A percentile compares a stretch with the other conserved stretches of the same genome.
phyloP scores from a whole-genome alignment of 192 early-diverging fungal species.

The Dissophora ornata region DNA sequence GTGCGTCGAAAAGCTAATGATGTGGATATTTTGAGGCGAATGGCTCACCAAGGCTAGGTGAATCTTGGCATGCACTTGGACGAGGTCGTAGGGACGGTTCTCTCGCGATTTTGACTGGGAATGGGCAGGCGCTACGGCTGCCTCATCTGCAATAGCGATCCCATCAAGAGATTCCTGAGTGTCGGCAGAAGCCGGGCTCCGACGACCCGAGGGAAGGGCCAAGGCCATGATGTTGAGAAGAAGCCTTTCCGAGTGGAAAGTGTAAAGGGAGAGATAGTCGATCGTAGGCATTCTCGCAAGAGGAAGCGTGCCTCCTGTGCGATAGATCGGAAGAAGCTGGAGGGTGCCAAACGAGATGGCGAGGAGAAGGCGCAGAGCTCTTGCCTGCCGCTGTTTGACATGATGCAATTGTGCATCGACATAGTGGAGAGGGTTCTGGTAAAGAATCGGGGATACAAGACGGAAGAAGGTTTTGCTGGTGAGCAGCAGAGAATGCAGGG shows the following conservation, averaged over 20 bases:
- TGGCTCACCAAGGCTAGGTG: constrained; percentile 11
- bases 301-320: no score
- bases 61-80: background rate
- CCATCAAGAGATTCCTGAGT: background rate
- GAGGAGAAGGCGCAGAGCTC: constrained; percentile 13
- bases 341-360: constrained; percentile 6
- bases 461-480: constrained; percentile 29
- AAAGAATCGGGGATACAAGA: constrained; percentile 14
- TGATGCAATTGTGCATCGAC: background rate
- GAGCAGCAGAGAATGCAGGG: constrained; percentile 13
- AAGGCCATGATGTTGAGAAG: background rate
- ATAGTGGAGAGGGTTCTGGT: constrained; percentile 13
- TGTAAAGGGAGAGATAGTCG: constrained; percentile 28
- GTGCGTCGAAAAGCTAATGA: constrained; percentile 16
- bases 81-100: background rate
- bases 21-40: constrained; percentile 17
- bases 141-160: no score
- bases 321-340: background rate
- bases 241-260: constrained; percentile 21
- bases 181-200: background rate
- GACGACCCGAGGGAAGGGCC: background rate
- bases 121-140: no score
- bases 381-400: background rate
- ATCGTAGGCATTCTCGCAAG: constrained; percentile 1
- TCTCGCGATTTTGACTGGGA: background rate